These are phyloP conservation scores for Paramyrothecium roridum DNA, from an alignment of 2,329 filamentous ascomycete genomes.

Conservation along the genomic window DNA sequence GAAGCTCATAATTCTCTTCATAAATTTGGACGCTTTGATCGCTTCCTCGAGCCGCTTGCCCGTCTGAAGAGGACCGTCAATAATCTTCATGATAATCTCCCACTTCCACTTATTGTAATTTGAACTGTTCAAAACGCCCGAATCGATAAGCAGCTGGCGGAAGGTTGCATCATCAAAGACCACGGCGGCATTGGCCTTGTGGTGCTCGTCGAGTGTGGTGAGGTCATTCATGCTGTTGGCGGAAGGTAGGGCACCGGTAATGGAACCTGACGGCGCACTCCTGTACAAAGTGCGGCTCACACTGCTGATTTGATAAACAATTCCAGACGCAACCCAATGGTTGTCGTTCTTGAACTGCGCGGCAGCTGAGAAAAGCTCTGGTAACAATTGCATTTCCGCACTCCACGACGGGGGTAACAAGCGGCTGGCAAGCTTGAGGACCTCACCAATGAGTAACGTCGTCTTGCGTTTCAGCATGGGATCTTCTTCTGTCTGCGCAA, in stretches of 20 bases:
- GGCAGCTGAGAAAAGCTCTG: constrained; percentile 77
- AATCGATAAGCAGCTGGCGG: constrained; percentile 67
- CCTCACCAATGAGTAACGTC: constrained; percentile 85
- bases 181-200: constrained; percentile 44
- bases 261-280: constrained; percentile 54
- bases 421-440: constrained; percentile 83
- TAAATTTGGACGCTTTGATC: constrained; percentile 91
- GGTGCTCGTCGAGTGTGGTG: constrained; percentile 53
- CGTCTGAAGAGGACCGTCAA: constrained; percentile 88
- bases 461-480: constrained; percentile 79
- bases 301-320: constrained; percentile 97
- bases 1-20: constrained; percentile 91
- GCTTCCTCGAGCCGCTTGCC: constrained; percentile 92
- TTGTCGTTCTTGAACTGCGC: constrained; percentile 67
- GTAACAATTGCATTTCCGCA: constrained; percentile 79
- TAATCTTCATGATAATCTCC: constrained; percentile 85
- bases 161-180: constrained; percentile 60
- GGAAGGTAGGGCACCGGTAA: constrained; percentile 35
- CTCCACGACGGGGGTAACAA: constrained; percentile 81
- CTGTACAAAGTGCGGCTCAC: constrained; percentile 90
- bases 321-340: constrained; percentile 79
- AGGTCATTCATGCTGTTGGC: constrained; percentile 45
- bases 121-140: constrained; percentile 80
- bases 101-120: constrained; percentile 98
- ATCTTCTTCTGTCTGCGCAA: constrained; percentile 67